A percentile compares a stretch with the other conserved stretches of the same genome.
Conservation (phyloP, 2,329 filamentous ascomycete genomes). For the Apiospora malaysiana region DNA sequence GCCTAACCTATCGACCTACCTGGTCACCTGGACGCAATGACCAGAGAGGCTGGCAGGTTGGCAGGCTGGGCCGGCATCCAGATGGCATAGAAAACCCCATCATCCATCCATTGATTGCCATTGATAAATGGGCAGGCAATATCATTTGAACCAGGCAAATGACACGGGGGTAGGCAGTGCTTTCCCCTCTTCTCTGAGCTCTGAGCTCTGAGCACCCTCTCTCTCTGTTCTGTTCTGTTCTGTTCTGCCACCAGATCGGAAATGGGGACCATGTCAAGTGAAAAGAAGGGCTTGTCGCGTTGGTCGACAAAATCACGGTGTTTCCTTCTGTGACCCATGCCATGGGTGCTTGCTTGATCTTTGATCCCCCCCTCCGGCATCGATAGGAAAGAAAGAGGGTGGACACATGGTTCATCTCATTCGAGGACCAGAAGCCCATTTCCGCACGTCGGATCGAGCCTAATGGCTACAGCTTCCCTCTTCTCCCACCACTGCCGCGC, state of each 20-base stretch:
- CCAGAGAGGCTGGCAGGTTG: not conserved
- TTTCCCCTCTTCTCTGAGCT: slow-evolving; percentile 14
- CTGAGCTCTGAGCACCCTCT: not conserved
- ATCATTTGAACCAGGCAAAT: slow-evolving; percentile 6
- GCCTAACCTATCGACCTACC: slow-evolving; percentile 12
- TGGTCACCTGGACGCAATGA: not conserved
- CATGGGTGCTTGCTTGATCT: not conserved
- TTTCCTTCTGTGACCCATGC: not conserved
- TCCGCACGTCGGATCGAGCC: slow-evolving; percentile 6
- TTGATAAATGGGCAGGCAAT: slow-evolving; percentile 6
- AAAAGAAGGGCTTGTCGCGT: not conserved
- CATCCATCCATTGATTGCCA: slow-evolving; percentile 5
- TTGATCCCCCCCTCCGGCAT: not conserved
- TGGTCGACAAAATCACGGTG: not conserved
- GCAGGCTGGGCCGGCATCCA: not conserved
- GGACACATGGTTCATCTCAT: slow-evolving; percentile 16
- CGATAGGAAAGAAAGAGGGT: not conserved
- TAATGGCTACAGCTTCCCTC: not conserved
- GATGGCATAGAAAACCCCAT: not conserved
- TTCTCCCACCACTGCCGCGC: slow-evolving; percentile 10
- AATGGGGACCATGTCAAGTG: not conserved
- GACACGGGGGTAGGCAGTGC: not conserved
- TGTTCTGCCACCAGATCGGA: not conserved
- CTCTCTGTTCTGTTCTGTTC: too few relatives aligned
- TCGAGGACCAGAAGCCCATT: not conserved